Evolutionary conservation across 306 rosid species (phyloP), one percentile per base, ranked within the genome.

Genomic region (Quercus robur): DNA sequence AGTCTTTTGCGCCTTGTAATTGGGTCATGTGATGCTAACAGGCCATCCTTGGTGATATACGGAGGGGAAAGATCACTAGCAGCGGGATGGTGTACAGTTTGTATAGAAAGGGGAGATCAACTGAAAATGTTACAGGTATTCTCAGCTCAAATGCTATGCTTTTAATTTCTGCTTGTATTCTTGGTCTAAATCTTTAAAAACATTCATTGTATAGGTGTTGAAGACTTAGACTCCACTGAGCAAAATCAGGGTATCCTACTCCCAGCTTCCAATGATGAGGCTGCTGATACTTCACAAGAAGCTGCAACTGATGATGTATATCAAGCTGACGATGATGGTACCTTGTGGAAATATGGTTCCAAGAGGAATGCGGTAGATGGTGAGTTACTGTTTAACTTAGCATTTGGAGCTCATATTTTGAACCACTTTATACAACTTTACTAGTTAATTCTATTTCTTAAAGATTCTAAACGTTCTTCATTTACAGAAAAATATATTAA

Each of bases 11-110:
- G 46, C 21, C 17, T 33, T 11, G 8, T 71, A 57, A 73, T 56
- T 79, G 31, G 75, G 52, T 71, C 15, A 20, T 59, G 18, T 74
- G 62, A 75, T 56, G 78, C 64, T 52, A 33, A 66, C 79, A 89
- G 92, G 81, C 79, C 59, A 77, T 76, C 52, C 87, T 84, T 63
- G 67, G 84, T n/a, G 83, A 86, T 55, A 86, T 89, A 72, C 83
- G 85, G 90, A 84, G 71, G 73, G 92, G 92, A 67, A 86, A 86
- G 68, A 73, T 84, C 51, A 86, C 85, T 38, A 84, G 87, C 74
- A 89, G 90, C 3, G 90, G 86, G 78, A 81, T 84, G 23, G 75
- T 67, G 13, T 80, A 81, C 83, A 80, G 57, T 78, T 79, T 89
- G 23, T 57, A 56, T 25, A 79, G 69, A 38, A 86, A 84, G 74